phyloP scores from a whole-genome alignment of 352 stramenopile species.

The Globisporangium apiculatum region DNA sequence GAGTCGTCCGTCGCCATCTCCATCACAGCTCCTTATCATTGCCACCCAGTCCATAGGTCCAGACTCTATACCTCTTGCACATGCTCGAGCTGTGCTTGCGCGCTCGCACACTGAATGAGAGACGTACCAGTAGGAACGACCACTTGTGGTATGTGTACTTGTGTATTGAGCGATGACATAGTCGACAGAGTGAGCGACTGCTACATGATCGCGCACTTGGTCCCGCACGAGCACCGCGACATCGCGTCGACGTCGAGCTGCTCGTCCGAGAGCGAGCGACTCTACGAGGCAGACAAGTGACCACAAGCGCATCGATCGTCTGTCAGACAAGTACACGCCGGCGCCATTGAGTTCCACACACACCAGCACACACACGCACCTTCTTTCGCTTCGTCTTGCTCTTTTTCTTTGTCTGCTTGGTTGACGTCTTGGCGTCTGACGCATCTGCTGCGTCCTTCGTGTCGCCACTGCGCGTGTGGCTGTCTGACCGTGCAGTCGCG shows the following conservation, averaged over 20 bases:
- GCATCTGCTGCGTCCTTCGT: not conserved
- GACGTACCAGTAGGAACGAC: not conserved
- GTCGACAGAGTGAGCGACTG: not conserved
- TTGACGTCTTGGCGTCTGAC: conserved; percentile 6
- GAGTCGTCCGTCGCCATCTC: not conserved
- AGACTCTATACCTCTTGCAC: not conserved
- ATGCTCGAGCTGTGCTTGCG: not conserved
- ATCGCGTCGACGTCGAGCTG: conserved; percentile 55
- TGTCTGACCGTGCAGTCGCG: not conserved
- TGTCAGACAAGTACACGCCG: too few species aligned
- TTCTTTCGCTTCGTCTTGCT: conserved; percentile 5
- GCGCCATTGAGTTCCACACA: not conserved
- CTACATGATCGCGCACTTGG: conserved; percentile 63
- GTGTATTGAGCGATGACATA: conserved; percentile 1
- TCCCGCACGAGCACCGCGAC: conserved; percentile 53
- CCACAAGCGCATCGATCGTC: not conserved
- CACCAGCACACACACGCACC: not conserved
- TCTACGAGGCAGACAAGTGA: not conserved
- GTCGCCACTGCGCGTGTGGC: conserved; percentile 6
- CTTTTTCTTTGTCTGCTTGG: conserved; percentile 13
- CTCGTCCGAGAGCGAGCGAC: conserved; percentile 20
- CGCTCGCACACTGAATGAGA: not conserved
- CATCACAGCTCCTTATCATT: not conserved
- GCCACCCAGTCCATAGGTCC: too few species aligned
- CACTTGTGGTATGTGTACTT: not conserved